Evolutionary conservation across 305 asterid genomes (phyloP).

Genomic region (Lippia alba): DNA sequence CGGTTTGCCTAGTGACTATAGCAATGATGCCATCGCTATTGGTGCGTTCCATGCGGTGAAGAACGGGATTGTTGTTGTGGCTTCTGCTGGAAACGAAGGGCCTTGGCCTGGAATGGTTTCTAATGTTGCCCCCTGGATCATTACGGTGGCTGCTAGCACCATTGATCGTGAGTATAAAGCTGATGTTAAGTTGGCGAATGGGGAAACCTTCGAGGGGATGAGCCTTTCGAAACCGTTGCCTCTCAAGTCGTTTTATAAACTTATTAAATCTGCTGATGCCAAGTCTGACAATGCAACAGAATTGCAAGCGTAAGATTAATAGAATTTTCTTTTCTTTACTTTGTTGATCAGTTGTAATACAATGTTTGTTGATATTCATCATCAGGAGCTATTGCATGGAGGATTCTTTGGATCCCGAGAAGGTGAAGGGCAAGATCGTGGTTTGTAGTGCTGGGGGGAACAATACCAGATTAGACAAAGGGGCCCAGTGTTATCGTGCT

Average conservation of each 20-base stretch:
- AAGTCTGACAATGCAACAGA: conserved; percentile 38
- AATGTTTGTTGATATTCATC: no score
- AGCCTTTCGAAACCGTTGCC: conserved; percentile 52
- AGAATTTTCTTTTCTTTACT: neutral
- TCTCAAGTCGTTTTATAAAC: conserved; percentile 35
- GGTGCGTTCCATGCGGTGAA: conserved; percentile 61
- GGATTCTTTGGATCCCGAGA: conserved; percentile 50
- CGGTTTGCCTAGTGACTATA: conserved; percentile 36
- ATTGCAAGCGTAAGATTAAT: conserved; percentile 53
- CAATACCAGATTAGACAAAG: conserved; percentile 50
- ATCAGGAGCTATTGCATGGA: conserved; percentile 56
- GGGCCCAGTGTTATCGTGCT: conserved; percentile 47
- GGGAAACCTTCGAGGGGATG: conserved; percentile 45
- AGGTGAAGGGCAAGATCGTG: conserved; percentile 69
- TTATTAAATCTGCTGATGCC: conserved; percentile 51
- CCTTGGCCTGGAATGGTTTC: conserved; percentile 42
- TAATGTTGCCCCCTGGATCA: conserved; percentile 69
- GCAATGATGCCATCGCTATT: conserved; percentile 53
- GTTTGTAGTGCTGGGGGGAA: conserved; percentile 69
- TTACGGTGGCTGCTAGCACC: conserved; percentile 74
- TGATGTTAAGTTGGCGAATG: conserved; percentile 42
- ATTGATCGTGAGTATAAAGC: conserved; percentile 49
- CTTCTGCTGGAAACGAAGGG: conserved; percentile 71
- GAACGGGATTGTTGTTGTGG: conserved; percentile 52
- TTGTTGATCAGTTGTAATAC: neutral